Evolutionary conservation across 768 basidiomycete genomes (phyloP).

Genomic region (Candolleomyces aberdarensis): DNA sequence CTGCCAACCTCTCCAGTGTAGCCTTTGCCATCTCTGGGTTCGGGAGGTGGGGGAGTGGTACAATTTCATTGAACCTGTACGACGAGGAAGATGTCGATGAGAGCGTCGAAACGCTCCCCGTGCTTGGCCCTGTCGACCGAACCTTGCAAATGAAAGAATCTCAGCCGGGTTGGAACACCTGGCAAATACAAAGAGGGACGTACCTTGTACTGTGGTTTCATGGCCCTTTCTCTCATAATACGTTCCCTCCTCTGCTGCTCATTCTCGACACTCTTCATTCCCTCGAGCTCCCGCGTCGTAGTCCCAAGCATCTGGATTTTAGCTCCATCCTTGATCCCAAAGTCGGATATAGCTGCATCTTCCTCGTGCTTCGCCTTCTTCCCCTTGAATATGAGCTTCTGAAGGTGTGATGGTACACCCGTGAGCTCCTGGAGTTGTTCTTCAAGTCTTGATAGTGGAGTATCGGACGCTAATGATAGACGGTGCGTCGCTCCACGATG

Average conservation of each 20-base stretch:
- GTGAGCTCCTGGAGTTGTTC: constrained; percentile 59
- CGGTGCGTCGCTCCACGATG: constrained; percentile 48
- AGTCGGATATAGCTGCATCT: constrained; percentile 30
- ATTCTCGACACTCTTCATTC: constrained; percentile 51
- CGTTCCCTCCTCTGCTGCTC: constrained; percentile 55
- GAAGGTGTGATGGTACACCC: constrained; percentile 57
- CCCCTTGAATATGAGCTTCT: constrained; percentile 74
- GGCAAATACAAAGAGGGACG: constrained; percentile 6
- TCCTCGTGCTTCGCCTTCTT: constrained; percentile 41
- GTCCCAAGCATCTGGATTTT: constrained; percentile 74
- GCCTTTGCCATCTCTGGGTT: constrained; percentile 53
- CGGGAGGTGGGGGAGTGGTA: constrained; percentile 63
- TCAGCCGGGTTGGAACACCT: neutral
- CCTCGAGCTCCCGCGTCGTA: constrained; percentile 54
- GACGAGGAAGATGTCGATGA: constrained; percentile 35
- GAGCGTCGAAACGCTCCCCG: constrained; percentile 14
- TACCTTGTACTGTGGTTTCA: constrained; percentile 59
- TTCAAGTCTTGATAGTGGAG: constrained; percentile 51
- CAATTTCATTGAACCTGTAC: constrained; percentile 64
- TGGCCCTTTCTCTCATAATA: constrained; percentile 56
- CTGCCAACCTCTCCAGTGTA: constrained; percentile 54
- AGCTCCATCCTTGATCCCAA: constrained; percentile 59
- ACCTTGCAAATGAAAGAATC: constrained; percentile 32
- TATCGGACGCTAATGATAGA: constrained; percentile 47
- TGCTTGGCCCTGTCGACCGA: constrained; percentile 48